These are phyloP conservation scores for Flammula alnicola DNA, from an alignment of 1,284 basidiomycete species.

Conservation along the genomic window DNA sequence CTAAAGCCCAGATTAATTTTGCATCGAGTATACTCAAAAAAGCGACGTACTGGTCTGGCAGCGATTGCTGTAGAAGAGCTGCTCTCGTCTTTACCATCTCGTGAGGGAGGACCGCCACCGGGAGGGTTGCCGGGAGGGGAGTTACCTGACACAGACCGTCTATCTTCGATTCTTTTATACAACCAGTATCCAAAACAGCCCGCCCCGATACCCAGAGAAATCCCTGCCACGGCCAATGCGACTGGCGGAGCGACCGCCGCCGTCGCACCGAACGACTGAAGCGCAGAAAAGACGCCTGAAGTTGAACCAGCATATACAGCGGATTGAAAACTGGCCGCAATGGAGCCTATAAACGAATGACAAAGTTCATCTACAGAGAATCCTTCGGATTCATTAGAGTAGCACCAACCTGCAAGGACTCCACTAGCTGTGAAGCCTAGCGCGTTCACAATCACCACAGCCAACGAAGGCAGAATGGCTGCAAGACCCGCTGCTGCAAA, in stretches of 20 bases:
- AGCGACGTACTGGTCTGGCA: too few species aligned
- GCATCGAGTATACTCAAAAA: too few species aligned
- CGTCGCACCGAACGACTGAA: conserved; percentile 9
- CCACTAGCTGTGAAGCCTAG: conserved; percentile 17
- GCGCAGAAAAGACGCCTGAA: background rate
- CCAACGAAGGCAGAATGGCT: conserved; percentile 16
- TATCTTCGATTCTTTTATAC: too few species aligned
- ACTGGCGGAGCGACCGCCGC: conserved; percentile 2
- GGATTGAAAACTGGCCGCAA: background rate
- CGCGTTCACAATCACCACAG: conserved; percentile 14
- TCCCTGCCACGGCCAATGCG: background rate
- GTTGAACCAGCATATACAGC: conserved; percentile 3
- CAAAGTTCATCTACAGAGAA: too few species aligned
- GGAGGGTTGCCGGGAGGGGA: too few species aligned
- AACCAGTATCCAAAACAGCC: background rate
- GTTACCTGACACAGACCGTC: too few species aligned
- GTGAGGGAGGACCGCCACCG: too few species aligned
- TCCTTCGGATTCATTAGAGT: too few species aligned
- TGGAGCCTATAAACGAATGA: background rate
- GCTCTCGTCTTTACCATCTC: too few species aligned
- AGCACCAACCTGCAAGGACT: conserved; percentile 4
- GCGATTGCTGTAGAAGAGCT: too few species aligned
- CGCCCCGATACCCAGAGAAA: background rate
- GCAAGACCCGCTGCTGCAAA: conserved; percentile 6
- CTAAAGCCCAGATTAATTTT: too few species aligned